Evolutionary conservation across 805 yeast genomes (phyloP), one percentile per base, ranked within the genome.

Genomic region (Wickerhamomyces ciferrii): DNA sequence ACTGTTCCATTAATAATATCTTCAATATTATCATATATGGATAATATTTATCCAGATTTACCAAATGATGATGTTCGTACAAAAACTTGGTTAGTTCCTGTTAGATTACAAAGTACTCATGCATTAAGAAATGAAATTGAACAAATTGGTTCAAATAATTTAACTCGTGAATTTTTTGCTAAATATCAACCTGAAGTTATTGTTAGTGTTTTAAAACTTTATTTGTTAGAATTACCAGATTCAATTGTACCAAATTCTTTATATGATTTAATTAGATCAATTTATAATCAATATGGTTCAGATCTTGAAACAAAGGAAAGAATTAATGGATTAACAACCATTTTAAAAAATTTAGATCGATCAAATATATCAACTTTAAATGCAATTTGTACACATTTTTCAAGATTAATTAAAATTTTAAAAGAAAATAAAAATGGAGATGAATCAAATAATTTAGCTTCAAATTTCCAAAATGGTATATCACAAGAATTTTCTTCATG

Each of bases 311-410:
- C 51, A 2, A 43, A 50, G 6, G 58, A 60, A 24, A 71, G 95
- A 47, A 66, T 84, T 14, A 74, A 71, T 42, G 89, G 90, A 0
- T 65, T 87, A 43, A 83, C 78, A 35, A 84, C 81, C 49, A 78
- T 84, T 0, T 69, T 88, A 42, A 71, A 78, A 4, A 85, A 85
- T 47, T 70, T 88, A 45, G 81, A 89, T 19, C 78, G 83, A 43
- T 74, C 84, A 40, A 85, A 84, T 56, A 69, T 87, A 39, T 92
- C 95, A 1, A 85, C 95, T 0, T 71, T 88, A 45, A 91, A 85
- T 61, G 90, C 91, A 1, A 64, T 88, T n/a, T 75, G 83, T 35
- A 81, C 89, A 2, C 96, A 88, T 63, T 76, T 88, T 60, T 74
- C 75, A 44, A 71, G 95, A 41, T 66, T 88, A 47, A 75, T 83